Evolutionary conservation across 1,139 yeast genomes (phyloP).

Genomic region (Suhomyces kunorum): DNA sequence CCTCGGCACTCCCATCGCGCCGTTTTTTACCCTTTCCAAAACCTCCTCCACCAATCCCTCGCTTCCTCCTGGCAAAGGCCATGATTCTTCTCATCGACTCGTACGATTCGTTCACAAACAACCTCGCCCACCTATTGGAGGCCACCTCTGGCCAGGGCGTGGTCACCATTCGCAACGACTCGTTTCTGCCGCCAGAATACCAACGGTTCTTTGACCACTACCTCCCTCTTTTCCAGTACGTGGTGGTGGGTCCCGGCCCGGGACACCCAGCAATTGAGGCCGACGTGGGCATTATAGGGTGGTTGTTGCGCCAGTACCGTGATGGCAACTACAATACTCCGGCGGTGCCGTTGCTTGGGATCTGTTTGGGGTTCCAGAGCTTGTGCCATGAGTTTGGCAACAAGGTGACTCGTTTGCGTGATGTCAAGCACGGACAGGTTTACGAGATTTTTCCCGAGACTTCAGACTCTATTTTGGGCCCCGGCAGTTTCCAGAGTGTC

Average conservation of each 20-base stretch:
- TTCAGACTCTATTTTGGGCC: constrained; percentile 31
- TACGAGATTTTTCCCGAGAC: constrained; percentile 51
- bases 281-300: constrained; percentile 79
- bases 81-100: constrained; percentile 83
- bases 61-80: neutral
- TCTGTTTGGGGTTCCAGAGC: constrained; percentile 91
- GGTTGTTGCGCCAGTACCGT: constrained; percentile 40
- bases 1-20: constrained; percentile 3
- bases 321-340: constrained; percentile 10
- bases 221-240: constrained; percentile 61
- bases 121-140: constrained; percentile 67
- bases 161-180: constrained; percentile 74
- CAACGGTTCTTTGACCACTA: constrained; percentile 38
- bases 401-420: constrained; percentile 49
- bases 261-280: constrained; percentile 70
- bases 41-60: neutral
- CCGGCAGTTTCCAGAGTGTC: constrained; percentile 58
- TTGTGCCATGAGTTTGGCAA: constrained; percentile 71
- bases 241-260: constrained; percentile 96
- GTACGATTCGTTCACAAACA: constrained; percentile 91
- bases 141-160: constrained; percentile 56
- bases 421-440: constrained; percentile 85
- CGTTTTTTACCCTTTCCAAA: neutral
- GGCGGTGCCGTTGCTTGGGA: constrained; percentile 75
- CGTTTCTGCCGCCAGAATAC: constrained; percentile 43